phyloP scores from a whole-genome alignment of 805 yeast genomes.

The Starmerella etchellsii region DNA sequence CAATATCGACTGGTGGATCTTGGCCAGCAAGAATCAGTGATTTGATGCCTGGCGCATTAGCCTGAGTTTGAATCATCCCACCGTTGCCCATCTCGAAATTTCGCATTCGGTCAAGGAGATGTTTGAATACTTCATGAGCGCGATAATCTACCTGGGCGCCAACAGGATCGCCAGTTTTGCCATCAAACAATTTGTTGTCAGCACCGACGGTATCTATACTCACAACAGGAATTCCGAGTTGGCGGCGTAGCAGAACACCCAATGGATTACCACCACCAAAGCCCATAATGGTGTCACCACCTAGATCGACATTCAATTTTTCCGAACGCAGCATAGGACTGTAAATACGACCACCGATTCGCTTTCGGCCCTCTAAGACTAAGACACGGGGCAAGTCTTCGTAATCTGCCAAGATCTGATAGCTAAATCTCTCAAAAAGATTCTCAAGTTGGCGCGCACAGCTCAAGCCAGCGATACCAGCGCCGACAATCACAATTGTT shows the following conservation, averaged over 20 bases:
- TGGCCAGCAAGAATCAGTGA: constrained; percentile 28
- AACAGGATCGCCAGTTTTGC: constrained; percentile 25
- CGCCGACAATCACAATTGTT: constrained; percentile 70
- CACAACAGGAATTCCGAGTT: constrained; percentile 31
- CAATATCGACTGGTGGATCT: constrained; percentile 28
- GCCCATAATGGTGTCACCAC: constrained; percentile 31
- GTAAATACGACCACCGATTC: constrained; percentile 34
- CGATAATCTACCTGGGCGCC: constrained; percentile 24
- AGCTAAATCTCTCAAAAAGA: constrained; percentile 32
- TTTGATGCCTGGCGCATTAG: constrained; percentile 29
- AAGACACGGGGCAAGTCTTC: constrained; percentile 32
- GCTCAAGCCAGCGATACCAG: constrained; percentile 94
- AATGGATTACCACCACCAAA: constrained; percentile 33
- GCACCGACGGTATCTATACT: constrained; percentile 24
- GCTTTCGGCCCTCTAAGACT: constrained; percentile 30
- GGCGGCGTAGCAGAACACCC: constrained; percentile 30
- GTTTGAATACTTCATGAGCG: constrained; percentile 27
- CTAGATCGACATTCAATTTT: constrained; percentile 28
- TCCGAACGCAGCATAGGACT: constrained; percentile 22
- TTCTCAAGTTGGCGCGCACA: constrained; percentile 88
- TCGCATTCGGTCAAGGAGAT: constrained; percentile 29
- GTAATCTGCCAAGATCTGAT: constrained; percentile 24
- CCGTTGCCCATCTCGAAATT: constrained; percentile 25
- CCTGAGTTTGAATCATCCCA: constrained; percentile 12
- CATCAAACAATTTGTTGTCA: constrained; percentile 26